Conservation (phyloP, 768 basidiomycete genomes). For the Phanerodontia chrysosporium region DNA sequence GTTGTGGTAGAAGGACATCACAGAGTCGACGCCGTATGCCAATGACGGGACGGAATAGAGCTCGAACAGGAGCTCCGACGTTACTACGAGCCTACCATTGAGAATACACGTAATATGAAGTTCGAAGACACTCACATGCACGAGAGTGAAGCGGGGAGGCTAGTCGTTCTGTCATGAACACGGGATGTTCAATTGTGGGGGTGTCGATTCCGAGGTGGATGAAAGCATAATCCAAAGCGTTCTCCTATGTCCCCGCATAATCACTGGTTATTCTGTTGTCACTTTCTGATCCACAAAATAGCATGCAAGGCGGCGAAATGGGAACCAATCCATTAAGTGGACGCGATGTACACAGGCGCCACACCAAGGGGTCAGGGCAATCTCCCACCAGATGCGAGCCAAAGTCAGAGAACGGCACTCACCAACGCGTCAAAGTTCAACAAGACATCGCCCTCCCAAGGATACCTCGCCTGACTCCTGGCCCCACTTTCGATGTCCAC, state of each 20-base stretch:
- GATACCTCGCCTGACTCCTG: conserved; percentile 68
- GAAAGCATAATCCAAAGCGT: conserved; percentile 90
- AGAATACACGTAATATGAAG: too few relatives aligned
- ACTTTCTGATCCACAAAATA: neutral
- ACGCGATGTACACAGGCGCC: neutral
- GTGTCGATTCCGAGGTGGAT: conserved; percentile 81
- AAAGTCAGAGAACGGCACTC: conserved; percentile 31
- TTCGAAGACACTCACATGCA: conserved; percentile 52
- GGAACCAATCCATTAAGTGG: neutral
- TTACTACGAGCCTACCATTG: conserved; percentile 47
- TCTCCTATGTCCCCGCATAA: conserved; percentile 59
- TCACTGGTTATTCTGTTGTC: conserved; percentile 11
- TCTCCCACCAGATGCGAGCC: too few relatives aligned
- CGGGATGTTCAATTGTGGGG: conserved; percentile 73
- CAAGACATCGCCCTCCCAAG: conserved; percentile 94
- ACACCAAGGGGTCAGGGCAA: too few relatives aligned
- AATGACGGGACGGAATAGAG: conserved; percentile 83
- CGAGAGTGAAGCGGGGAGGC: conserved; percentile 87
- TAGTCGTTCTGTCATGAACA: conserved; percentile 91
- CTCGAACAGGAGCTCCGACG: conserved; percentile 96
- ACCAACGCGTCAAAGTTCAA: conserved; percentile 93
- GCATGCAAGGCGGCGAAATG: neutral
- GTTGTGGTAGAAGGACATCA: conserved; percentile 92
- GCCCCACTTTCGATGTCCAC: conserved; percentile 85
- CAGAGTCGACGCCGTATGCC: conserved; percentile 82